These are phyloP conservation scores for Zygosaccharomyces rouxii DNA, from an alignment of 805 yeast genomes.

Conservation along the genomic window DNA sequence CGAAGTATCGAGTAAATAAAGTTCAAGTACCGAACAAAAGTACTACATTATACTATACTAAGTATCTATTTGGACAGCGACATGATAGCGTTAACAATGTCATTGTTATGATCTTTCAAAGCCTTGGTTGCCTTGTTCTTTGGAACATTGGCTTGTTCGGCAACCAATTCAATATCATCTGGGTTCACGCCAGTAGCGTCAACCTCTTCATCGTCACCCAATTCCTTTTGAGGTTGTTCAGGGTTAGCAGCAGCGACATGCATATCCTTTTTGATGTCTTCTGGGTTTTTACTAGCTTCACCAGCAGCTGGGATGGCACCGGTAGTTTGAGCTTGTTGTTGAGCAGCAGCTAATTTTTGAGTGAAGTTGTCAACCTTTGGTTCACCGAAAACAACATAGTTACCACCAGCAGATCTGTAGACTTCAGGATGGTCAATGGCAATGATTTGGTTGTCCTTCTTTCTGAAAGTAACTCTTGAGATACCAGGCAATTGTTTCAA, in stretches of 20 bases:
- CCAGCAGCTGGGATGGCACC: constrained; percentile 43
- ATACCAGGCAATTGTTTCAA: constrained; percentile 89
- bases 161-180: constrained; percentile 78
- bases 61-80: constrained; percentile 44
- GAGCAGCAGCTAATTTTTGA: constrained; percentile 81
- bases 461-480: constrained; percentile 92
- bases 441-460: constrained; percentile 83
- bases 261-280: constrained; percentile 77
- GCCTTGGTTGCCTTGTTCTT: constrained; percentile 90
- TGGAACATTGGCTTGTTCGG: constrained; percentile 87
- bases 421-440: constrained; percentile 95
- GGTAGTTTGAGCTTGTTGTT: constrained; percentile 53
- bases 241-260: constrained; percentile 54
- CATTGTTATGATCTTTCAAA: constrained; percentile 81
- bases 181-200: constrained; percentile 82
- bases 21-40: neutral
- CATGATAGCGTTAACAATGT: constrained; percentile 95
- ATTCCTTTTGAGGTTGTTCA: constrained; percentile 43
- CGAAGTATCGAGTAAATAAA: constrained; percentile 1
- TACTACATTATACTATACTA: neutral
- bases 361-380: constrained; percentile 93
- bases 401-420: constrained; percentile 86
- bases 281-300: constrained; percentile 60
- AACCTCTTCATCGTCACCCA: constrained; percentile 64
- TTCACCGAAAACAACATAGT: constrained; percentile 96